phyloP scores from a whole-genome alignment of 1,139 yeast species.

The Pichia sp. region DNA sequence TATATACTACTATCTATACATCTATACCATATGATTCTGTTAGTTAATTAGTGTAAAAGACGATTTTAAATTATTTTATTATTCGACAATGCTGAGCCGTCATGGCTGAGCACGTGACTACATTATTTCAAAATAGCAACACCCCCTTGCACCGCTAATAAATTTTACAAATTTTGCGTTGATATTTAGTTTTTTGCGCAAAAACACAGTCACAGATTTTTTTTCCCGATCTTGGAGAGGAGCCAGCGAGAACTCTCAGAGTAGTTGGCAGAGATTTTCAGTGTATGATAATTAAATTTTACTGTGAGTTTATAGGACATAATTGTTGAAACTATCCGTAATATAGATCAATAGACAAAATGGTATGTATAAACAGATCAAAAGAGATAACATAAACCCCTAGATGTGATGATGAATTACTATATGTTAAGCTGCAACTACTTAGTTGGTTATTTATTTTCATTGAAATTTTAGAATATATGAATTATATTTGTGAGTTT shows the following conservation, averaged over 20 bases:
- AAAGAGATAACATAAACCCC: background rate
- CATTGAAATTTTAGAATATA: too few relatives aligned
- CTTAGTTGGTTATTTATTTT: background rate
- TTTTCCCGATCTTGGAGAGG: background rate
- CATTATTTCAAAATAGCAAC: background rate
- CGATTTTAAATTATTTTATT: too few relatives aligned
- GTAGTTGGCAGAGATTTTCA: constrained; percentile 1
- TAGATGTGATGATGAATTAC: background rate
- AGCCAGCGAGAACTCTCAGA: background rate
- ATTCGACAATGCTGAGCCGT: background rate
- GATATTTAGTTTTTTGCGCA: background rate
- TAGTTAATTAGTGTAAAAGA: background rate
- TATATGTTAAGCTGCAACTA: background rate
- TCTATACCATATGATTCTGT: background rate
- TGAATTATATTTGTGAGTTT: background rate
- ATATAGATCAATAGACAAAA: constrained; percentile 13
- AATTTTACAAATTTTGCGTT: background rate
- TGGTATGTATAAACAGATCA: constrained; percentile 9
- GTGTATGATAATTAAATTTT: background rate
- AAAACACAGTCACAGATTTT: constrained; percentile 1
- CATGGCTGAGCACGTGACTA: background rate
- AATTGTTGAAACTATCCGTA: constrained; percentile 1
- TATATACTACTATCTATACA: background rate
- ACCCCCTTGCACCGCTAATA: constrained; percentile 6
- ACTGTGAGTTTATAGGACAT: background rate